Evolutionary conservation across 306 rosid genomes (phyloP), one percentile per base, ranked within the genome.

Genomic region (Acacia melanoxylon): DNA sequence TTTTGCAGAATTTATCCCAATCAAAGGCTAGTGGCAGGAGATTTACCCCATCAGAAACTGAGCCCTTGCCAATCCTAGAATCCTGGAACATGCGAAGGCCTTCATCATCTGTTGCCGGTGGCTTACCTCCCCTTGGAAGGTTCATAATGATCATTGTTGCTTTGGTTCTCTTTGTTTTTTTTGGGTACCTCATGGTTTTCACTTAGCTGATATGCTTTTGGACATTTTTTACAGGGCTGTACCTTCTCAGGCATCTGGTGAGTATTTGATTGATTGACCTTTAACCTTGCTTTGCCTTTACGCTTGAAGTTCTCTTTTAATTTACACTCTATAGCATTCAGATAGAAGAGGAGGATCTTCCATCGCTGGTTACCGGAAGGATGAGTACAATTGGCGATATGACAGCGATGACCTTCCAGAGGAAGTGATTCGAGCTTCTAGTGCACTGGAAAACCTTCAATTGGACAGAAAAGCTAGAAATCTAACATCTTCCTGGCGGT

Each of bases 401-500:
- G 97, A 96, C 84, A 86, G 82, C 73, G 98, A 92, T 66, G 98
- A 96, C 70, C 91, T 89, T 86, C 85, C 97, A 0, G 98, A 96
- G 41, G 96, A 93, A 74, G 91, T 95, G 83, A 85, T 91, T 72
- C 95, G 92, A 87, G 92, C 98, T 15, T 95, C 99, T 29, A 82
- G 77, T 81, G 98, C 97, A 65, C 42, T 96, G 90, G 99, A 96
- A 90, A 92, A 92, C 85, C 98, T 96, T 82, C 99, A 96, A 37
- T 73, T 96, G 89, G 99, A 96, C 83, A 88, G 98, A 80, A 96
- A 96, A 85, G 97, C 99, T 85, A 91, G 99, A 83, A 96, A 91
- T 90, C 97, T 96, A 86, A 89, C 99, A 41, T 89, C 99, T 25
- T 96, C 99, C 61, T 96, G 99, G 98, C 90, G 97, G 99, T 96